A percentile compares a stretch with the other conserved stretches of the same genome.
phyloP scores from a whole-genome alignment of 2,329 filamentous ascomycete species.

The Cladophialophora chaetospira region DNA sequence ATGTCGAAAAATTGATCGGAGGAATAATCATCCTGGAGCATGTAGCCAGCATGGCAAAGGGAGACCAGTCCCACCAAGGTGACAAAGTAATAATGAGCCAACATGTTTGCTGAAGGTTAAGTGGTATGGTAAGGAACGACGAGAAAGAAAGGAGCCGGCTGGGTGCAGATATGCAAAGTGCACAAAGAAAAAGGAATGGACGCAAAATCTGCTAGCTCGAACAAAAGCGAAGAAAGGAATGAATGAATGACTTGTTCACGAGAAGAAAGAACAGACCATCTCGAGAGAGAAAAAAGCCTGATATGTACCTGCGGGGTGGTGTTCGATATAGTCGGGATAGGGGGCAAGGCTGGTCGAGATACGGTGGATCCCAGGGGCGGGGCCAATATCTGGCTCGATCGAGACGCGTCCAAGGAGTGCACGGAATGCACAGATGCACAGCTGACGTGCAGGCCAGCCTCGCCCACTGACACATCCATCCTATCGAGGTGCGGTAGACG shows the following conservation, averaged over 20 bases:
- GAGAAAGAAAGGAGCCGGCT: slow-evolving; percentile 18
- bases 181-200: slow-evolving; percentile 27
- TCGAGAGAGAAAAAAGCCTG: neutral
- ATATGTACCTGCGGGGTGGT: slow-evolving; percentile 5
- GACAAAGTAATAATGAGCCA: slow-evolving; percentile 27
- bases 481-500: slow-evolving; percentile 1
- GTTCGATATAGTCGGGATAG: slow-evolving; percentile 1
- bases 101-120: slow-evolving; percentile 26
- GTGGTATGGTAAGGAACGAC: slow-evolving; percentile 8
- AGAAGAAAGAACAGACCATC: slow-evolving; percentile 13
- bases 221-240: slow-evolving; percentile 4
- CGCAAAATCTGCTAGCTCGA: slow-evolving; percentile 20
- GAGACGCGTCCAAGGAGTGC: neutral
- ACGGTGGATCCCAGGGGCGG: neutral
- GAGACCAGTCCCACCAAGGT: slow-evolving; percentile 29
- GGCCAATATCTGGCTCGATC: neutral
- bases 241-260: slow-evolving; percentile 5
- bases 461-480: neutral
- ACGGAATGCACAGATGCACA: neutral
- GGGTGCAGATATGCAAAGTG: slow-evolving; percentile 4
- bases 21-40: slow-evolving; percentile 53
- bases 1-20: slow-evolving; percentile 52
- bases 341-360: slow-evolving; percentile 10
- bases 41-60: slow-evolving; percentile 42
- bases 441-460: slow-evolving; percentile 8